Base-by-base conservation (phyloP, 495 filamentous ascomycete species). In the Penicillium cosmopolitanum region DNA sequence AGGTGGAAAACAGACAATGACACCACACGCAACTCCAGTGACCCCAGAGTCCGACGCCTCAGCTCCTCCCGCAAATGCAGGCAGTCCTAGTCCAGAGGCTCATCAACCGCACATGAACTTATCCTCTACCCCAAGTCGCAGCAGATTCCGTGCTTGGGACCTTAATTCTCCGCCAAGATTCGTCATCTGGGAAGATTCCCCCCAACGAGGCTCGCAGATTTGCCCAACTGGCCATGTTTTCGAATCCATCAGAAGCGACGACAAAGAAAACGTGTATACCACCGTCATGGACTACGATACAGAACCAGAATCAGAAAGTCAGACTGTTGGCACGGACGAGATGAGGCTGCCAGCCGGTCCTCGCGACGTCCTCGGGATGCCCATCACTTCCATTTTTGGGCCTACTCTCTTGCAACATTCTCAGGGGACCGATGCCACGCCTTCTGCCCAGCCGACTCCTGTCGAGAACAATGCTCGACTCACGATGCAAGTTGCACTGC, bases 191-290 rank as follows among this genome's bases (percentile, higher is more conserved):
- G 42, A 44, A 19, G 42, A 44, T 44, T 10, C 16, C 16, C 42
- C 42, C 42, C 16, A 44, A n/a, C 2, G 16, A 16, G n/a, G 0
- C n/a, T 5, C 42, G 4, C 5, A 18, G n/a, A 15, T 7, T 44
- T 16, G 13, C 42, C 42, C 16, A 16, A 2, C 15, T 16, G 42
- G n/a, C n/a, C 42, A 44, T 44, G n/a, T 44, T 10, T 44, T 18
- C 42, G 4, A 19, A 8, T 4, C 13, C 8, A 10, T n/a, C 5
- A 7, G 8, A 2, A 5, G 8, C 0, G 55, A 57, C 7, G 46
- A 57, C 9, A 57, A 51, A 28, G 55, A 57, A 11, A 57, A 57
- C 13, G 5, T 42, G 57, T 59, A 44, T 9, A 5, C 34, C 19
- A 42, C 11, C 3, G n/a, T 13, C 15, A 46, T 40, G 5, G 46